These are phyloP conservation scores for Ramaria rubella DNA, from an alignment of 768 basidiomycete genomes.

Conservation along the genomic window DNA sequence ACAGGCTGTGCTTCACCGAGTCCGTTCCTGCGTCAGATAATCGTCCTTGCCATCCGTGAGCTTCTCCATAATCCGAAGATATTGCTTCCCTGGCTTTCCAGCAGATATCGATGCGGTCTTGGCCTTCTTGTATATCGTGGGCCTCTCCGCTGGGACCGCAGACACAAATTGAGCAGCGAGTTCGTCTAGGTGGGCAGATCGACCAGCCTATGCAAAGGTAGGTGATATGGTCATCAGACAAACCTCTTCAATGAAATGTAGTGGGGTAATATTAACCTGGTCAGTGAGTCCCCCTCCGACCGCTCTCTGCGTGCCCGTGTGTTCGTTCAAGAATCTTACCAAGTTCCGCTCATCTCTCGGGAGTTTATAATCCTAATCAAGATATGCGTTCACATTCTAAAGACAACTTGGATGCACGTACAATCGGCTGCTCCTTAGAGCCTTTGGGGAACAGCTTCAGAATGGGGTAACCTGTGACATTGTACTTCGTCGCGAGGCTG, in stretches of 20 bases:
- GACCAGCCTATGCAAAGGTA: background rate
- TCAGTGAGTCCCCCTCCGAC: background rate
- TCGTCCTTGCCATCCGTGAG: background rate
- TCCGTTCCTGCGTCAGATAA: background rate
- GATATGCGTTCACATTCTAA: background rate
- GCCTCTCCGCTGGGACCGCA: background rate
- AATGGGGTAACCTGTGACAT: background rate
- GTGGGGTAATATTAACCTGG: background rate
- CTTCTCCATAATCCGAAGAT: background rate
- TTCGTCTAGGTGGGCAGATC: background rate
- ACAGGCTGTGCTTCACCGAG: background rate
- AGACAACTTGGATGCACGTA: background rate
- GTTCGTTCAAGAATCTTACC: background rate
- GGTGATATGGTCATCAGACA: too few relatives aligned
- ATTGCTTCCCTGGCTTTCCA: background rate
- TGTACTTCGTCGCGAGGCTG: background rate
- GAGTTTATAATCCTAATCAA: background rate
- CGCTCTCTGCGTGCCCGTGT: background rate
- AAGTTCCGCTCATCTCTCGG: background rate
- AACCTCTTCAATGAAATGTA: background rate
- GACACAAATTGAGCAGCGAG: background rate
- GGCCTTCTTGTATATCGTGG: background rate
- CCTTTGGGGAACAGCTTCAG: background rate
- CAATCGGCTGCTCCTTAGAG: background rate
- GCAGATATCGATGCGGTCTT: background rate